Conservation (phyloP, 208 protist genomes). For the Leishmania aethiopica region DNA sequence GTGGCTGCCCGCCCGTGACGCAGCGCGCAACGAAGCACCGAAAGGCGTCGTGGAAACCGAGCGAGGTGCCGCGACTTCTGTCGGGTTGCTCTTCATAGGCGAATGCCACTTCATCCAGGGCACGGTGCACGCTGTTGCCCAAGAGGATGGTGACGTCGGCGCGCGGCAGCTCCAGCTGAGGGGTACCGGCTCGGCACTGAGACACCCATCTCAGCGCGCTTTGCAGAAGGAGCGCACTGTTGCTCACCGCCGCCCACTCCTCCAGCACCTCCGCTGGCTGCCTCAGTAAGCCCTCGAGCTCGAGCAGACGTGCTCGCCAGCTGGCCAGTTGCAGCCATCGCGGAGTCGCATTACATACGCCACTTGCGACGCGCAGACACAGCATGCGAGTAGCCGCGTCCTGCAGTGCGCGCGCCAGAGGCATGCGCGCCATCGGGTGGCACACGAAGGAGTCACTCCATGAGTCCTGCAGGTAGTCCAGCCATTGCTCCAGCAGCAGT, state of each 20-base stretch:
- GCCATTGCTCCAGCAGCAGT: not conserved
- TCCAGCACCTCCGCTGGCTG: not conserved
- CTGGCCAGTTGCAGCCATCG: not conserved
- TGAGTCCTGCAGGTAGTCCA: not conserved
- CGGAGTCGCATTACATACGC: not conserved
- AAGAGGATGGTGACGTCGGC: not conserved
- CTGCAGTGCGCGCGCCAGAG: not conserved
- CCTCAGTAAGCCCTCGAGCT: not conserved
- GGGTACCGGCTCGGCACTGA: not conserved
- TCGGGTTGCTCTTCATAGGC: not conserved
- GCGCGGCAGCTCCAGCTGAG: not conserved
- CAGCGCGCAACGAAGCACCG: not conserved
- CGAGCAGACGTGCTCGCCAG: not conserved
- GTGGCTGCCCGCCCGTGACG: not conserved
- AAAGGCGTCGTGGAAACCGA: not conserved
- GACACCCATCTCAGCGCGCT: not conserved
- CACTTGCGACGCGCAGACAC: not conserved
- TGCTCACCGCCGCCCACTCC: not conserved
- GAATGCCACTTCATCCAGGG: not conserved
- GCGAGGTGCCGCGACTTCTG: not conserved
- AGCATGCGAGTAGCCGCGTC: not conserved
- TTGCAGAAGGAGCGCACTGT: slow-evolving; percentile 14
- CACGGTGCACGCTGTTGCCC: not conserved
- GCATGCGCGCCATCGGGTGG: not conserved
- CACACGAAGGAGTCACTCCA: not conserved